Evolutionary conservation across 148 eudicot species (phyloP).

Genomic region (Camellia japonica): DNA sequence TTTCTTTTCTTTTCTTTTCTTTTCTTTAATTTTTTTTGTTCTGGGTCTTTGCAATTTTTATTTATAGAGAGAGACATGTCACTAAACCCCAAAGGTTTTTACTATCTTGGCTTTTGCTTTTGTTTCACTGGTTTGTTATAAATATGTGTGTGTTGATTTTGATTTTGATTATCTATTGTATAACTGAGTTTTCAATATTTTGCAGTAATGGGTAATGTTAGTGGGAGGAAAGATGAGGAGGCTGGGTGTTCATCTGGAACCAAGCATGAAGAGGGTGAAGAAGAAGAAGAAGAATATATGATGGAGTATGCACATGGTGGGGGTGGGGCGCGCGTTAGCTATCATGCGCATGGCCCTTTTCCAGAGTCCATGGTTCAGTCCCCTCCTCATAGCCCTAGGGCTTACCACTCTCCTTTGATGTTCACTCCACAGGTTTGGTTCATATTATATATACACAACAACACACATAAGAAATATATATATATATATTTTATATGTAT

Average conservation of each 20-base stretch:
- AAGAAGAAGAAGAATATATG: constrained; percentile 21
- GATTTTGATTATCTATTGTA: not conserved
- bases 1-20: not conserved
- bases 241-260: constrained; percentile 23
- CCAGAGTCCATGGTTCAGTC: constrained; percentile 39
- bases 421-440: constrained; percentile 50
- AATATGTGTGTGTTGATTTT: not conserved
- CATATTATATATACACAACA: no score
- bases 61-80: constrained; percentile 1
- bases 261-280: constrained; percentile 26
- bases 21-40: not conserved
- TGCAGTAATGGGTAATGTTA: constrained; percentile 64
- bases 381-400: constrained; percentile 40
- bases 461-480: not conserved
- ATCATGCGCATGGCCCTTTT: constrained; percentile 20
- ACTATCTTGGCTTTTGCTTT: not conserved
- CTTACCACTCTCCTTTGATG: constrained; percentile 42
- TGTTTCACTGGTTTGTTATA: constrained; percentile 2
- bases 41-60: constrained; percentile 8
- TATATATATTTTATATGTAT: not conserved
- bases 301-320: constrained; percentile 24
- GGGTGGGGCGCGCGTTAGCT: constrained; percentile 17
- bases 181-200: constrained; percentile 13
- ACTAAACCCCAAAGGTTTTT: constrained; percentile 3
- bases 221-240: constrained; percentile 47